A percentile compares a stretch with the other conserved stretches of the same genome.
Conservation (phyloP, 2,329 filamentous ascomycete species). For the Trichoderma brevicompactum region DNA sequence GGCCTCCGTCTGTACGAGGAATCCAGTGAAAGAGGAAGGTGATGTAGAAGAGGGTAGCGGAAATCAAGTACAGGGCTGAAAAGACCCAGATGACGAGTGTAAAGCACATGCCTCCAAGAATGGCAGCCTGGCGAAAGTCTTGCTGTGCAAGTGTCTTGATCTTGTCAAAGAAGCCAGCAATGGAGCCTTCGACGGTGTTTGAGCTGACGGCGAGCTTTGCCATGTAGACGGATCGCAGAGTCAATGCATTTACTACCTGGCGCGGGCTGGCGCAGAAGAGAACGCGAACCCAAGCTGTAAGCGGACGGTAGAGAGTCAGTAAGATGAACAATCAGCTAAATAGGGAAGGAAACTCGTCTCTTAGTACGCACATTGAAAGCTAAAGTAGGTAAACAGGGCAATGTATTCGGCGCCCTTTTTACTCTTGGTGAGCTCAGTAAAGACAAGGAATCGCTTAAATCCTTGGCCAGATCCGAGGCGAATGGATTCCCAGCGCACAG, state of each 20-base stretch:
- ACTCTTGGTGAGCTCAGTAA: constrained; percentile 86
- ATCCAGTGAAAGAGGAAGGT: constrained; percentile 94
- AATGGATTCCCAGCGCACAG: constrained; percentile 81
- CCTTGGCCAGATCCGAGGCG: constrained; percentile 75
- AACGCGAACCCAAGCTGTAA: constrained; percentile 81
- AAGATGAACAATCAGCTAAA: neutral
- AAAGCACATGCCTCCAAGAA: constrained; percentile 90
- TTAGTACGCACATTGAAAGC: constrained; percentile 59
- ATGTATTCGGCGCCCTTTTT: constrained; percentile 90
- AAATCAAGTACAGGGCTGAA: constrained; percentile 73
- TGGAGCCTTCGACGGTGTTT: constrained; percentile 60
- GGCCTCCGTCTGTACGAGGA: constrained; percentile 75
- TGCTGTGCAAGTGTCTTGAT: constrained; percentile 72
- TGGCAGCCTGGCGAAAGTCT: constrained; percentile 77
- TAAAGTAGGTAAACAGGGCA: constrained; percentile 89
- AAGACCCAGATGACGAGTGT: constrained; percentile 89
- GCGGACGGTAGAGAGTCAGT: neutral
- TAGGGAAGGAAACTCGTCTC: neutral
- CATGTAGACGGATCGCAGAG: constrained; percentile 81
- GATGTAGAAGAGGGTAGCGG: constrained; percentile 78
- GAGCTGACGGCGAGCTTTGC: constrained; percentile 66
- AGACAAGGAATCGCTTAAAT: constrained; percentile 90
- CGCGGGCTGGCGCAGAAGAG: constrained; percentile 90
- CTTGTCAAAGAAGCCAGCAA: constrained; percentile 83
- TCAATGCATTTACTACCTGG: constrained; percentile 87